phyloP scores from a whole-genome alignment of 1,284 basidiomycete genomes.

The Pseudozyma hubeiensis region DNA sequence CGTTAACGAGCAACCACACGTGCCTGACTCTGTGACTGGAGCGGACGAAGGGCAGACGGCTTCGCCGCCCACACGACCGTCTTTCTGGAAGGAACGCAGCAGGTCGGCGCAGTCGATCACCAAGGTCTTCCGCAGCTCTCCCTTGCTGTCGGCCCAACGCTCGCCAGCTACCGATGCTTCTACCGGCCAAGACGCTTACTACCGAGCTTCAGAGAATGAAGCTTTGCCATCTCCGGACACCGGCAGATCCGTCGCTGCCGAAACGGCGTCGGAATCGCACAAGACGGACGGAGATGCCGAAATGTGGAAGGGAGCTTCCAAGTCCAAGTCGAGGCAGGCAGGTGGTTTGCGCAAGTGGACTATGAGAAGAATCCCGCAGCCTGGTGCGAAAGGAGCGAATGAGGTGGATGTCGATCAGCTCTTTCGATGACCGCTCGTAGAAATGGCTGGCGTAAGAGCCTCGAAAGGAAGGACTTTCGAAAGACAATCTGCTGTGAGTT shows the following conservation, averaged over 20 bases:
- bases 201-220: slow-evolving; percentile 7
- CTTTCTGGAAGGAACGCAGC: slow-evolving; percentile 42
- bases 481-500: too few species aligned
- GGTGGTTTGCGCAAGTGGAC: slow-evolving; percentile 32
- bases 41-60: slow-evolving; percentile 11
- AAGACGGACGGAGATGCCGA: slow-evolving; percentile 19
- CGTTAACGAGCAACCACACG: slow-evolving; percentile 17
- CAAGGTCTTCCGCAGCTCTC: slow-evolving; percentile 32
- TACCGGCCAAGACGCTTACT: not conserved
- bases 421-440: slow-evolving; percentile 8
- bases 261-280: slow-evolving; percentile 6
- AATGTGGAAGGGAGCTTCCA: slow-evolving; percentile 27
- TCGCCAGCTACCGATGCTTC: slow-evolving; percentile 5
- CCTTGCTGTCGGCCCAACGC: slow-evolving; percentile 1
- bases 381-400: slow-evolving; percentile 6
- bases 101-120: slow-evolving; percentile 27
- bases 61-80: slow-evolving; percentile 15
- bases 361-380: slow-evolving; percentile 12
- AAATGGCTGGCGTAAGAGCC: too few species aligned
- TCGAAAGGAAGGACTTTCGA: too few species aligned
- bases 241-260: slow-evolving; percentile 11
- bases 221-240: slow-evolving; percentile 18
- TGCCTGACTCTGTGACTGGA: slow-evolving; percentile 28
- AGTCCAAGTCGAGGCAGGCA: slow-evolving; percentile 11
- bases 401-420: slow-evolving; percentile 36